Conservation (phyloP, 225 moss, liverwort and hornwort genomes). For the Thuidium tamariscinum region DNA sequence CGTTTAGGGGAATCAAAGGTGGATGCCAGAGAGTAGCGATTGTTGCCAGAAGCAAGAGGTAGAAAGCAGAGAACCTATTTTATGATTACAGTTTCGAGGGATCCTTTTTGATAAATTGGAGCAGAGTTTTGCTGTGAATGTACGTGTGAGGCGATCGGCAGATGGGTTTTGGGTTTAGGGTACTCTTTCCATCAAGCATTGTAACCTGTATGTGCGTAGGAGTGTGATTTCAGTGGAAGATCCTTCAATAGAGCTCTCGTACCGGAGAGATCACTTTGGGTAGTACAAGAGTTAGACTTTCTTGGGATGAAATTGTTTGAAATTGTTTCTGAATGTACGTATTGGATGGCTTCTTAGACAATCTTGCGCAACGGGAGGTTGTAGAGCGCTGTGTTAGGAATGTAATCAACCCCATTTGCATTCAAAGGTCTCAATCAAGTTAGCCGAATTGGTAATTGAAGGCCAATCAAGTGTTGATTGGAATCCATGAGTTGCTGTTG, state of each 20-base stretch:
- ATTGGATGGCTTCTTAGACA: not conserved
- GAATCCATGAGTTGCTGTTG: not conserved
- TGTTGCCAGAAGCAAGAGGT: not conserved
- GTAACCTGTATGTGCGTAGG: too few species aligned
- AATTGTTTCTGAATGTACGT: not conserved
- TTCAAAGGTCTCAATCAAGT: not conserved
- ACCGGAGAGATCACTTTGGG: not conserved
- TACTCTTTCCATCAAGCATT: not conserved
- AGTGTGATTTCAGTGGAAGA: not conserved
- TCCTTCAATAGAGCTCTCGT: not conserved
- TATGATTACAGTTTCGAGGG: not conserved
- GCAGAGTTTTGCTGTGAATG: not conserved
- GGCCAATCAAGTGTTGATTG: not conserved
- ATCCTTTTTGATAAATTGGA: not conserved
- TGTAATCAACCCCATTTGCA: not conserved
- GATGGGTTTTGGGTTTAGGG: not conserved
- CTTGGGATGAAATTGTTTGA: not conserved
- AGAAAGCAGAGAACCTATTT: not conserved
- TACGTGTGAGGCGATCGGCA: not conserved
- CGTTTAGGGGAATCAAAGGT: too few species aligned
- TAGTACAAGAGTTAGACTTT: not conserved
- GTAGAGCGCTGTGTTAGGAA: not conserved
- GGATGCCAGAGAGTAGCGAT: not conserved
- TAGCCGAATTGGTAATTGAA: not conserved
- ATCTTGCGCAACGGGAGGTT: not conserved